Evolutionary conservation across 1,139 yeast genomes (phyloP).

Genomic region (Hanseniaspora uvarum): DNA sequence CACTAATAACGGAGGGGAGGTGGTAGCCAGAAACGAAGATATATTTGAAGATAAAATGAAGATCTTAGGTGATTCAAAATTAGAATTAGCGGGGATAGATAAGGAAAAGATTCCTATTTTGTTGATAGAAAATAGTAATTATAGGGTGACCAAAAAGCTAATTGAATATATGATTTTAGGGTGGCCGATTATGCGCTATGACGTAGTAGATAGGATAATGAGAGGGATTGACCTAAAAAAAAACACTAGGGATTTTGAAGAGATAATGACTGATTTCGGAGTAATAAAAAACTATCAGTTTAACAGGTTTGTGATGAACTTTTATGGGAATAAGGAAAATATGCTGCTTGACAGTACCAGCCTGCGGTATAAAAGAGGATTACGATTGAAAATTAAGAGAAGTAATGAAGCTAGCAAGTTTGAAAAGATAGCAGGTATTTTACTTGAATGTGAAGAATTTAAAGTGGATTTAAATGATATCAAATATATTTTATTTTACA

Average conservation of each 20-base stretch:
- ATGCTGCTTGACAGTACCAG: neutral
- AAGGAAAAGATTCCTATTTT: neutral
- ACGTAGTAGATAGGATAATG: neutral
- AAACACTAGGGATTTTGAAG: neutral
- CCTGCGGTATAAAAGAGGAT: neutral
- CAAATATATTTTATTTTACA: neutral
- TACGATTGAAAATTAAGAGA: neutral
- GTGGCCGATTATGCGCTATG: constrained; percentile 2
- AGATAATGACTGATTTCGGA: neutral
- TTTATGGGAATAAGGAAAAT: neutral
- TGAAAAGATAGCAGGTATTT: neutral
- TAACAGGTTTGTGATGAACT: neutral
- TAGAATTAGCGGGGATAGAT: neutral
- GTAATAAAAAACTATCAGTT: neutral
- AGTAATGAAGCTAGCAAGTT: neutral
- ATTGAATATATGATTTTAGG: neutral
- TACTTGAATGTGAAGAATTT: neutral
- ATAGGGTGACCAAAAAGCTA: neutral
- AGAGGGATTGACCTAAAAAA: neutral
- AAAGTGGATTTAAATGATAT: neutral
- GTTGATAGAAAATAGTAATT: neutral
- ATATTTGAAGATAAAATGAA: constrained; percentile 2
- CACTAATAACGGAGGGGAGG: neutral
- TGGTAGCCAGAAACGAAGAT: neutral
- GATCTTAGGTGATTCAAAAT: neutral